Base-by-base conservation (phyloP, 768 basidiomycete species). In the Suillus ampliporus region DNA sequence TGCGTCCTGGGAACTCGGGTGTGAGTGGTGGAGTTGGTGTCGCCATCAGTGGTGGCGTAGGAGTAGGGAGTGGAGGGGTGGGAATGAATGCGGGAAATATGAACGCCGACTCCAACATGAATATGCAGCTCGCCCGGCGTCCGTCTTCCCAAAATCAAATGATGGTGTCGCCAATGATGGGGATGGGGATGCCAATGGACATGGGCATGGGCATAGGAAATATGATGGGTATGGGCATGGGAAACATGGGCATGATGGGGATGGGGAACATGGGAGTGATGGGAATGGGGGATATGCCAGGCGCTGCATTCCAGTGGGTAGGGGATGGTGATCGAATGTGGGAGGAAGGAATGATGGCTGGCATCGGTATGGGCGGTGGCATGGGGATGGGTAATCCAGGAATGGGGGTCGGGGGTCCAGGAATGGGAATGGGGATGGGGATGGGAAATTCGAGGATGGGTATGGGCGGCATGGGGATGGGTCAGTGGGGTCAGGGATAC, bases 301-400 rank as follows among this genome's bases (percentile, higher is more conserved):
- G 67, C 1, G 61, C 69, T 1, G 61, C 68, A 17, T 74, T 74
- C 31, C 73, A 76, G 57, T 64, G 74, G 1, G 73, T 69, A 21
- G 77, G 82, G 61, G 77, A 77, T 75, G 78, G 77, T 19, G 76
- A 73, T 10, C 76, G 75, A 0, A 76, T 79, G 73, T 72, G 74
- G 28, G 76, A 79, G 5, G 81, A 79, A 10, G 84, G 85, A 69
- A 79, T 81, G 70, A 81, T 78, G 67, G 77, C 73, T 38, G 67
- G 68, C 43, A 78, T 76, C 68, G 75, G 71, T 0, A 76, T 76
- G 72, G 63, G 64, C 4, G 64, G 56, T n/a, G 62, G 62, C 41
- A 60, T 47, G 38, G 60, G 60, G 0, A 71, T 73, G 72, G 69
- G 69, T 4, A 63, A 61, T 34, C 62, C 73, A 64, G 61, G 61